These are phyloP conservation scores for Periconia sp. DNA, from an alignment of 2,329 filamentous ascomycete species.

Conservation along the genomic window DNA sequence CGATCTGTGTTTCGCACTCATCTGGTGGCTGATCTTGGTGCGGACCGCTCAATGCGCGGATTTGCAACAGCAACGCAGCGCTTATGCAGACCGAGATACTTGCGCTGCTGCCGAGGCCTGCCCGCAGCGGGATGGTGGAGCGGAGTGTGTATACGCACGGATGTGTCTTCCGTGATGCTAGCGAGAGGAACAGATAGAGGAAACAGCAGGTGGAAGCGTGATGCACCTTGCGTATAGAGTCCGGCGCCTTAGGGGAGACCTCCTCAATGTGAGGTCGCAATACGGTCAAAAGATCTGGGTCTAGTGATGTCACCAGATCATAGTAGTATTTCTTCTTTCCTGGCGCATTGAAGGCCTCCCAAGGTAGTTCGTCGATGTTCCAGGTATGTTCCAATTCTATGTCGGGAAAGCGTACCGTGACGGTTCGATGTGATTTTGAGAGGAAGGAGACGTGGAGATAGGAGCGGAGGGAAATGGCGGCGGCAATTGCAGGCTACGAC, in stretches of 20 bases:
- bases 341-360: conserved; percentile 78
- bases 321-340: conserved; percentile 96
- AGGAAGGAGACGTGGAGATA: conserved; percentile 95
- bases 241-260: conserved; percentile 70
- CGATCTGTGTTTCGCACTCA: conserved; percentile 87
- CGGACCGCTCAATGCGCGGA: conserved; percentile 85
- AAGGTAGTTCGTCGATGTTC: conserved; percentile 91
- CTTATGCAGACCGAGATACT: conserved; percentile 90
- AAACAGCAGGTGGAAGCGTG: conserved; percentile 82
- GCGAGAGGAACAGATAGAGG: conserved; percentile 88
- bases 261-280: conserved; percentile 78
- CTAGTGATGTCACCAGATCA: conserved; percentile 78
- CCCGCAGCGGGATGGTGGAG: conserved; percentile 91
- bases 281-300: conserved; percentile 79
- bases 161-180: conserved; percentile 79
- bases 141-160: conserved; percentile 89
- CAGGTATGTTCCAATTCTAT: conserved; percentile 89
- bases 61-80: conserved; percentile 82
- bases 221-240: conserved; percentile 82
- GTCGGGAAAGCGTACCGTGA: conserved; percentile 89
- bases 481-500: conserved; percentile 82
- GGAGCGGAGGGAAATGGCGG: conserved; percentile 91
- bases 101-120: conserved; percentile 91
- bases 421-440: conserved; percentile 87
- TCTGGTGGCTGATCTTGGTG: conserved; percentile 88